These are phyloP conservation scores for Porphyrellus cyaneotinctus DNA, from an alignment of 768 basidiomycete genomes.

Conservation along the genomic window DNA sequence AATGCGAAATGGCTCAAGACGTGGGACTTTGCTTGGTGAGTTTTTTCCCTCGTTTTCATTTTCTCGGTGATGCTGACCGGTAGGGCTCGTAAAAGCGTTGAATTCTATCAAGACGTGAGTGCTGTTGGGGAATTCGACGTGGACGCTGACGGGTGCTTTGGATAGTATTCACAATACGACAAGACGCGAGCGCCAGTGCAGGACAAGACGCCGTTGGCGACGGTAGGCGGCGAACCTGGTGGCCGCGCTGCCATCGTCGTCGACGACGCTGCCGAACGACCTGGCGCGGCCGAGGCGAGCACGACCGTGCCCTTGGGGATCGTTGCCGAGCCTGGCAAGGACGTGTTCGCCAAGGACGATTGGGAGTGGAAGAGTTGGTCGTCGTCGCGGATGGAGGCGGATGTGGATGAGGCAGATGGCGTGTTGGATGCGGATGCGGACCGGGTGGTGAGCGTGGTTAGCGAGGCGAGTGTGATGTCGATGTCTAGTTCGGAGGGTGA, in stretches of 20 bases:
- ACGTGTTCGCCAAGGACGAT: conserved; percentile 60
- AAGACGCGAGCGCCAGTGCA: conserved; percentile 36
- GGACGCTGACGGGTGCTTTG: background rate
- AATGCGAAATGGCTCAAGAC: conserved; percentile 82
- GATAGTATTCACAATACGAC: conserved; percentile 57
- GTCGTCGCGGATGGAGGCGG: conserved; percentile 9
- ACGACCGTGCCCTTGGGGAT: conserved; percentile 45
- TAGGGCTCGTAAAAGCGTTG: conserved; percentile 42
- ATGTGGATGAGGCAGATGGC: conserved; percentile 4
- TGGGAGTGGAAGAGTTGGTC: conserved; percentile 46
- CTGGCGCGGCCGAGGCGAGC: conserved; percentile 20
- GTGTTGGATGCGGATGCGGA: conserved; percentile 5
- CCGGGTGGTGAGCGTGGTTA: conserved; percentile 37
- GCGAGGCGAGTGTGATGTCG: background rate
- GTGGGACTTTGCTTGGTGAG: conserved; percentile 94
- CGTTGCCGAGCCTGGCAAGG: conserved; percentile 66
- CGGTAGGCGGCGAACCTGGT: conserved; percentile 49
- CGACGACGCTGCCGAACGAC: conserved; percentile 30
- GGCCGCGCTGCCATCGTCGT: conserved; percentile 55
- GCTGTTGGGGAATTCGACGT: background rate
- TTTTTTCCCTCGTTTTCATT: background rate
- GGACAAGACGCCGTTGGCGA: conserved; percentile 37
- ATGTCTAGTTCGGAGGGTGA: background rate
- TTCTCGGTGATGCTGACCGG: background rate
- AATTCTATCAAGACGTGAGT: conserved; percentile 67